phyloP scores from a whole-genome alignment of 2,329 filamentous ascomycete genomes.

The Fusarium duplospermum region DNA sequence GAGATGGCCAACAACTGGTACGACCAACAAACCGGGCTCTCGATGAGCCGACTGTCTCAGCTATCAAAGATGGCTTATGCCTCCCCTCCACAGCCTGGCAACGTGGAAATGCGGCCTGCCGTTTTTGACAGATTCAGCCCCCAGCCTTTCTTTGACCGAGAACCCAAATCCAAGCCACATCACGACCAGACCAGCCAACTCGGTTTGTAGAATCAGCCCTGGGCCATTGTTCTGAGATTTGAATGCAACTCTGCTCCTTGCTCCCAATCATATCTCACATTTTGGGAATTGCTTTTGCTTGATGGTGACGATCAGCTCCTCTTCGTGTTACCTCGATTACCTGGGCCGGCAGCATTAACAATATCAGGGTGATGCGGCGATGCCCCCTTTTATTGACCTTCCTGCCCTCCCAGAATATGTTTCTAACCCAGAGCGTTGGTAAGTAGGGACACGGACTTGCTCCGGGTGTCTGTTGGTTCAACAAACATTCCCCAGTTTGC shows the following conservation, averaged over 20 bases:
- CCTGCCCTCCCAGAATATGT: neutral
- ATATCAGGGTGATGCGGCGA: neutral
- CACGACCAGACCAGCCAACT: conserved; percentile 25
- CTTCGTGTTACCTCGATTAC: conserved; percentile 5
- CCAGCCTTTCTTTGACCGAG: conserved; percentile 16
- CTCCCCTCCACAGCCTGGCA: neutral
- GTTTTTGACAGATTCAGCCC: conserved; percentile 25
- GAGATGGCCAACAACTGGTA: neutral
- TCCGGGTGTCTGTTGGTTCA: conserved; percentile 10
- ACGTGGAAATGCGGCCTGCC: conserved; percentile 18
- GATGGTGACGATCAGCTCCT: conserved; percentile 16
- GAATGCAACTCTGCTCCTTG: conserved; percentile 16
- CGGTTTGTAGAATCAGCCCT: conserved; percentile 7
- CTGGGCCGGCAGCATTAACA: conserved; percentile 6
- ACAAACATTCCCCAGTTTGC: conserved; percentile 13
- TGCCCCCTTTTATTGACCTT: conserved; percentile 2
- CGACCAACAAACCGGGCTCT: neutral
- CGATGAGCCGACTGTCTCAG: neutral
- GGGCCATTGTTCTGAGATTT: conserved; percentile 25
- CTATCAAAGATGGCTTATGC: neutral
- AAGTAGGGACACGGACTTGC: conserved; percentile 1
- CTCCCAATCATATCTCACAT: conserved; percentile 20
- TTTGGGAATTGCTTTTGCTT: conserved; percentile 22
- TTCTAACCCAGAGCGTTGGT: neutral
- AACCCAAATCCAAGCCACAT: conserved; percentile 42